Evolutionary conservation across 2,329 filamentous ascomycete species (phyloP).

Genomic region (Lecanoromycetidae sp.): DNA sequence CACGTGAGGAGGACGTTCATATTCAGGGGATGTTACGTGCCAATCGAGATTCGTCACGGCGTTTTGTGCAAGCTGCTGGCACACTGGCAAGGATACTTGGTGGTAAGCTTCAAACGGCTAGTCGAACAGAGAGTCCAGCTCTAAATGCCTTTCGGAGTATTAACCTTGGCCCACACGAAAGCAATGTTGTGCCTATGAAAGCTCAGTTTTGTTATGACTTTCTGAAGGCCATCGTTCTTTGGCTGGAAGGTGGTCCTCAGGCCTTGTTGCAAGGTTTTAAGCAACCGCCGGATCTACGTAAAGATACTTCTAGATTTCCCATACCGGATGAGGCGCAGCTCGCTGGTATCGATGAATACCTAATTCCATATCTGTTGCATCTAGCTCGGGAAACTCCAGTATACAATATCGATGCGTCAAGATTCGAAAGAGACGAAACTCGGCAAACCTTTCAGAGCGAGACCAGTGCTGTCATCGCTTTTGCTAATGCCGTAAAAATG

Average conservation of each 20-base stretch:
- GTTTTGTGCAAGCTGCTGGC: slow-evolving; percentile 52
- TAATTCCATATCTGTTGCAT: slow-evolving; percentile 49
- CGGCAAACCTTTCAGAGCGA: slow-evolving; percentile 42
- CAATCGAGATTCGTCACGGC: slow-evolving; percentile 43
- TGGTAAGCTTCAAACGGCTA: slow-evolving; percentile 37
- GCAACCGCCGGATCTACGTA: slow-evolving; percentile 29
- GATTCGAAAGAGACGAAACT: slow-evolving; percentile 44
- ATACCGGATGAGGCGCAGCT: slow-evolving; percentile 39
- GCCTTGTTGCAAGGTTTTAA: slow-evolving; percentile 47
- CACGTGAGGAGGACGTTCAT: slow-evolving; percentile 39
- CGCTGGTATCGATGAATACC: slow-evolving; percentile 41
- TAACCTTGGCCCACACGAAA: slow-evolving; percentile 34
- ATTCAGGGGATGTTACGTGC: slow-evolving; percentile 45
- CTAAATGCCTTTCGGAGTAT: slow-evolving; percentile 39
- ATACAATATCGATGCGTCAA: slow-evolving; percentile 45
- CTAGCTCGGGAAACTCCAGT: slow-evolving; percentile 37
- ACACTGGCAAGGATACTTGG: slow-evolving; percentile 46
- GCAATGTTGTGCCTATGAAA: slow-evolving; percentile 27
- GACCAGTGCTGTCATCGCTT: slow-evolving; percentile 44
- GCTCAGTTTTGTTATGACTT: slow-evolving; percentile 54
- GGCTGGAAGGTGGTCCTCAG: slow-evolving; percentile 47
- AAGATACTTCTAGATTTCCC: slow-evolving; percentile 37
- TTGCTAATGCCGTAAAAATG: slow-evolving; percentile 40
- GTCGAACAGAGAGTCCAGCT: slow-evolving; percentile 27
- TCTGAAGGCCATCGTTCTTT: slow-evolving; percentile 49